phyloP scores from a whole-genome alignment of 257 asterid species.

The Anisodus acutangulus region DNA sequence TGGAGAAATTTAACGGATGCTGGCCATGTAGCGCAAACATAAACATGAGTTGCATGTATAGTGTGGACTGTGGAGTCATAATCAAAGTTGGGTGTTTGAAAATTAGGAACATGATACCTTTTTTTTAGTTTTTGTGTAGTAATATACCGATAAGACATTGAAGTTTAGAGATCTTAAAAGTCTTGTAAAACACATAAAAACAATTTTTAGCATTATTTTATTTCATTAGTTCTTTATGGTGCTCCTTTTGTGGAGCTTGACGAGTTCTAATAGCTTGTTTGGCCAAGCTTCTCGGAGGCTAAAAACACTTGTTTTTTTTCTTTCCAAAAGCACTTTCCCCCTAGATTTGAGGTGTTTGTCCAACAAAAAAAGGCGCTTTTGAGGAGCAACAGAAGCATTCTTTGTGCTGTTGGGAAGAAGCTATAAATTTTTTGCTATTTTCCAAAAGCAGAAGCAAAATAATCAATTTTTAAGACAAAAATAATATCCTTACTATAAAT shows the following conservation, averaged over 20 bases:
- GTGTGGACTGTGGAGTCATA: not conserved
- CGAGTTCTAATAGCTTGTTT: not conserved
- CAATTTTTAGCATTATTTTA: conserved; percentile 18
- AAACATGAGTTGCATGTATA: not conserved
- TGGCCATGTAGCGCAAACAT: not conserved
- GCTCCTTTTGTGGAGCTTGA: conserved; percentile 8
- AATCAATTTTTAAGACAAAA: too few relatives aligned
- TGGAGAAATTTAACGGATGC: conserved; percentile 11
- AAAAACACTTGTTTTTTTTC: too few relatives aligned
- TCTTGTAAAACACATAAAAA: not conserved
- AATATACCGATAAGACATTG: not conserved
- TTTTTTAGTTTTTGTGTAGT: conserved; percentile 9
- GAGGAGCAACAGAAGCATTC: too few relatives aligned
- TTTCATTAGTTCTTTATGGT: conserved; percentile 30
- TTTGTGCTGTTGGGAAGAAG: too few relatives aligned
- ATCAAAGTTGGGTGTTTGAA: not conserved
- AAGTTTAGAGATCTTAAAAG: conserved; percentile 1
- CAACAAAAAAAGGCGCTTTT: too few relatives aligned
- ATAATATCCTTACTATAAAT: too few relatives aligned
- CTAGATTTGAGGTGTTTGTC: too few relatives aligned
- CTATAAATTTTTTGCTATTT: too few relatives aligned
- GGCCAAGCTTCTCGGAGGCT: too few relatives aligned
- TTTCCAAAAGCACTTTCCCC: too few relatives aligned
- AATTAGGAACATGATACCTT: conserved; percentile 19
- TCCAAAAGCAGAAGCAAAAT: too few relatives aligned